Percentiles rank a stretch among this genome's conserved stretches.
These are phyloP conservation scores for Magnusiomyces paraingens DNA, from an alignment of 1,139 yeast species.

Conservation along the genomic window DNA sequence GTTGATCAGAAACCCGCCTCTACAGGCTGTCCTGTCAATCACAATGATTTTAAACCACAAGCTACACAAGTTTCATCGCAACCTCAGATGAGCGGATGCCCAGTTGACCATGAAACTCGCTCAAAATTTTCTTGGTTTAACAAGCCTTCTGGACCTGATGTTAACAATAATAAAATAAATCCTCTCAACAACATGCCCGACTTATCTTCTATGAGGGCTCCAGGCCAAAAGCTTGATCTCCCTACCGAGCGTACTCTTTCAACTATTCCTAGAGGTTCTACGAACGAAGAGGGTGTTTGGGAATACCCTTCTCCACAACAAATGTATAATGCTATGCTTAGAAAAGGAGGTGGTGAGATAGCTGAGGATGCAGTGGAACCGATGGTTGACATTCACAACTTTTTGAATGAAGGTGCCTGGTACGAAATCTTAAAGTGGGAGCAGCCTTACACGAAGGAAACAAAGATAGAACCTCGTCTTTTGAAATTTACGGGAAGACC, in stretches of 20 bases:
- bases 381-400: conserved; percentile 97
- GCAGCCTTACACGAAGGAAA: conserved; percentile 44
- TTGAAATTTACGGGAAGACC: conserved; percentile 90
- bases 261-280: conserved; percentile 77
- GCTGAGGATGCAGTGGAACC: conserved; percentile 94
- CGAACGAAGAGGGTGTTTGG: conserved; percentile 71
- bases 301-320: conserved; percentile 99
- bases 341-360: conserved; percentile 75
- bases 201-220: conserved; percentile 58
- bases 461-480: conserved; percentile 64
- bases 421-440: conserved; percentile 92
- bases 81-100: conserved; percentile 26
- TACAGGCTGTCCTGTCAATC: no score
- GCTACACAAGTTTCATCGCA: conserved; percentile 13
- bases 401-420: conserved; percentile 98
- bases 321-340: conserved; percentile 95
- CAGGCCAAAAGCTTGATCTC: conserved; percentile 71
- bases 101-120: conserved; percentile 30
- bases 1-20: conserved; percentile 22
- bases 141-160: conserved; percentile 26
- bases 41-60: conserved; percentile 2
- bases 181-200: conserved; percentile 90
- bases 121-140: conserved; percentile 19
- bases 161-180: conserved; percentile 36
- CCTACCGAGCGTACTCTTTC: conserved; percentile 83